Percentiles rank a stretch among this genome's conserved stretches.
Conservation (phyloP, 2,329 filamentous ascomycete species). For the Fusarium sp. region DNA sequence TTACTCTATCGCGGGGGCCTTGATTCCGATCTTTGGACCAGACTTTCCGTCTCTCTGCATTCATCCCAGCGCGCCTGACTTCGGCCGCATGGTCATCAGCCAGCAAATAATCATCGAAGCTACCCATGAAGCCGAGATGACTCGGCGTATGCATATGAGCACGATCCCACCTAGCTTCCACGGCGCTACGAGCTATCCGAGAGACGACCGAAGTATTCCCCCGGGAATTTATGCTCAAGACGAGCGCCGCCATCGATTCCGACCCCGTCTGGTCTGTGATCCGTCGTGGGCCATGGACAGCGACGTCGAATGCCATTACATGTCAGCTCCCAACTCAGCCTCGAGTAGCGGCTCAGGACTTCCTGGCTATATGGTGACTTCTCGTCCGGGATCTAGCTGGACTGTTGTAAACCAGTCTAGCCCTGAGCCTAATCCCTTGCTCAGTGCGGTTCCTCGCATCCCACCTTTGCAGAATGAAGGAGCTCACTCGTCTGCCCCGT, state of each 20-base stretch:
- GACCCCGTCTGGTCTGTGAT: constrained; percentile 38
- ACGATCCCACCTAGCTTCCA: constrained; percentile 3
- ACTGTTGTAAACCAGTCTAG: constrained; percentile 15
- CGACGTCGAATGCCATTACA: constrained; percentile 28
- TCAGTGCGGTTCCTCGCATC: constrained; percentile 36
- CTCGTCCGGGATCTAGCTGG: constrained; percentile 38
- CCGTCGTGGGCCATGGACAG: constrained; percentile 31
- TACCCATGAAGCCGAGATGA: constrained; percentile 54
- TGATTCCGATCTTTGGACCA: constrained; percentile 90
- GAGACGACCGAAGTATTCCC: constrained; percentile 16
- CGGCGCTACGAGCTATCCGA: constrained; percentile 32
- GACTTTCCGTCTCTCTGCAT: constrained; percentile 79
- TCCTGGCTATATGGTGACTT: constrained; percentile 38
- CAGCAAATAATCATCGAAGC: constrained; percentile 62
- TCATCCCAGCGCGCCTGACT: constrained; percentile 67
- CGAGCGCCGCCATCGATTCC: constrained; percentile 22
- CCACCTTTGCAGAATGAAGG: constrained; percentile 15
- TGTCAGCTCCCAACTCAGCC: constrained; percentile 40
- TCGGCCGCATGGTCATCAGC: constrained; percentile 72
- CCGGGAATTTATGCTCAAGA: constrained; percentile 21
- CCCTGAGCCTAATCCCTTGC: constrained; percentile 35
- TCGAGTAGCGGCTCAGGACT: constrained; percentile 42
- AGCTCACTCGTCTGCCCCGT: constrained; percentile 5
- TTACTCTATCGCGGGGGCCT: constrained; percentile 79
- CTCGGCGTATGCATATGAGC: constrained; percentile 30